phyloP scores from a whole-genome alignment of 768 basidiomycete genomes.

The Agaricus sinodeliciosus region DNA sequence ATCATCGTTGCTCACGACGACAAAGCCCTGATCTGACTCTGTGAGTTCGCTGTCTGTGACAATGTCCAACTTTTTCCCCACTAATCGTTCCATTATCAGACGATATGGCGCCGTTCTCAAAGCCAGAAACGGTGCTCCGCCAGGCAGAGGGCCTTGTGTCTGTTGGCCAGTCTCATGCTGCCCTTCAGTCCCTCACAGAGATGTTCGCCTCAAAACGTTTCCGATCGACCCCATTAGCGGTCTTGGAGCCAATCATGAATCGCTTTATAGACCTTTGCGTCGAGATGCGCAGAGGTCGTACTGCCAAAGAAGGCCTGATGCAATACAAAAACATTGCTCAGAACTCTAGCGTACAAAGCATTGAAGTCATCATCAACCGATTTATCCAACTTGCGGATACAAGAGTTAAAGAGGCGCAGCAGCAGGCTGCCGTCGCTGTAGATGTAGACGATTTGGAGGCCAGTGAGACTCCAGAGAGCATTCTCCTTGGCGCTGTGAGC shows the following conservation, averaged over 20 bases:
- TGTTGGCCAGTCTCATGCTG: conserved; percentile 86
- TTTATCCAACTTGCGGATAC: conserved; percentile 79
- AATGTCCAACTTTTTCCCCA: not conserved
- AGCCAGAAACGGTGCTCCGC: conserved; percentile 87
- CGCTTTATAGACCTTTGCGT: conserved; percentile 96
- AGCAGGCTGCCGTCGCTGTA: conserved; percentile 74
- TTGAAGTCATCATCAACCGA: conserved; percentile 84
- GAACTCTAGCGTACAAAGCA: conserved; percentile 83
- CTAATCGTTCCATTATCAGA: conserved; percentile 1
- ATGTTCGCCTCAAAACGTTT: conserved; percentile 94
- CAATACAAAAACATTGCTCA: conserved; percentile 98
- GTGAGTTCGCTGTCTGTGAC: not conserved
- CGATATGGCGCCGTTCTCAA: conserved; percentile 83
- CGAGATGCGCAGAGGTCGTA: conserved; percentile 87
- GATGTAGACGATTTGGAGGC: conserved; percentile 96
- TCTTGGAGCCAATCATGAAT: conserved; percentile 92
- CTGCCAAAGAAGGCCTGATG: conserved; percentile 93
- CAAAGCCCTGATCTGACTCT: not conserved
- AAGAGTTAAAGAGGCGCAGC: conserved; percentile 82
- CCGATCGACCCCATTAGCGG: conserved; percentile 79
- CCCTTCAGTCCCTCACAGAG: conserved; percentile 84
- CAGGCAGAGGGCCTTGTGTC: conserved; percentile 92
- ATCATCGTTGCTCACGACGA: not conserved
- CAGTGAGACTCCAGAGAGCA: conserved; percentile 89
- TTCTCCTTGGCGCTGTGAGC: conserved; percentile 84